Evolutionary conservation across 495 filamentous ascomycete species (phyloP), one percentile per base, ranked within the genome.

Genomic region (Chaetomidium leptoderma): DNA sequence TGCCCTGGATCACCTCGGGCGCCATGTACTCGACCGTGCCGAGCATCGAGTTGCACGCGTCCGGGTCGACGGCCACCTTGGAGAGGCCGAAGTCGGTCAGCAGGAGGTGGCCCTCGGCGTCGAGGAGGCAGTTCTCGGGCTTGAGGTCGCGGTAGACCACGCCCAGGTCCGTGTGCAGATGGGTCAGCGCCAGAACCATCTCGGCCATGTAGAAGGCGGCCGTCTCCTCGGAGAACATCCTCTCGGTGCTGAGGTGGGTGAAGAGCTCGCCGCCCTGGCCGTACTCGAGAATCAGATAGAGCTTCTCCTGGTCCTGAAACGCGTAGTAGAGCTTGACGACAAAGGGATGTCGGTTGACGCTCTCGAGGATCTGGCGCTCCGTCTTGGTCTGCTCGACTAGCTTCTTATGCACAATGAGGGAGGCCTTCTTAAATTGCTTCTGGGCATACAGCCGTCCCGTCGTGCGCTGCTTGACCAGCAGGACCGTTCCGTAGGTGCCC

Each of bases 11-110:
- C 36, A 98, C 87, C 74, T 98, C 93, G 4, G 93, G 93, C 0
- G 93, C 93, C 95, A 97, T 97, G 81, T 97, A 98, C 64, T 97
- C 93, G 61, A 96, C 83, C 2, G 93, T 98, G 57, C 93, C 93
- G 13, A 96, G 86, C 61, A 90, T 81, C 37, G 90, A 95, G 68
- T 87, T 88, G 79, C 91, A 96, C 62, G 83, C 83, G 39, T 90
- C 88, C 23, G 86, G 80, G 61, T 89, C 86, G 33, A 93, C 80
- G n/a, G 90, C 84, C 30, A 97, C 93, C 71, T 98, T 98, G 72
- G 87, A 92, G 30, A 98, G 86, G 8, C 93, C 93, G 62, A 98
- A 98, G 75, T 98, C 93, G 30, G 93, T 97, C 23, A 98, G 79
- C 14, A 98, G 85, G 3, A 98, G 83, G 67, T 98, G 92, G 50